Conservation (phyloP, 169 alveolate genomes). For the Plasmodium vinckei region DNA sequence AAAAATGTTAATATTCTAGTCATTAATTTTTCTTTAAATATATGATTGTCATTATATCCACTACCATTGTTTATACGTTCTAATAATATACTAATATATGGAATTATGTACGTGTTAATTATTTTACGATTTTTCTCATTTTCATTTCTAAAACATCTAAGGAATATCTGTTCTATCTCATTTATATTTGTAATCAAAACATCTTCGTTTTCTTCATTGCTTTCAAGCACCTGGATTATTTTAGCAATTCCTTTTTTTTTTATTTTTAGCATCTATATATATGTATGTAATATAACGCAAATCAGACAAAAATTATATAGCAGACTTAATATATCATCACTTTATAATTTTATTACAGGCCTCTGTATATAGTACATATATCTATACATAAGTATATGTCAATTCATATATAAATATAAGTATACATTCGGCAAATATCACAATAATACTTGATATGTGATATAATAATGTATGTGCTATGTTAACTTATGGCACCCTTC, state of each 20-base stretch:
- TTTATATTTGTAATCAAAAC: slow-evolving; percentile 16
- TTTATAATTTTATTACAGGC: too few relatives aligned
- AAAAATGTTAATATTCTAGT: slow-evolving; percentile 25
- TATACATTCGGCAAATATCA: too few relatives aligned
- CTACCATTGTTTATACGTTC: slow-evolving; percentile 10
- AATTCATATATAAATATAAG: too few relatives aligned
- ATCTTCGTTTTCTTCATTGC: slow-evolving; percentile 48
- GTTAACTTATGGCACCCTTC: not conserved
- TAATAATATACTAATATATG: slow-evolving; percentile 38
- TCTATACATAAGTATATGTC: too few relatives aligned
- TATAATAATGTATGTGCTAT: too few relatives aligned
- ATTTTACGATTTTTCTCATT: slow-evolving; percentile 17
- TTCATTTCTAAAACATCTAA: slow-evolving; percentile 54
- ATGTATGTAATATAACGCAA: not conserved
- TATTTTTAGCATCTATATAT: slow-evolving; percentile 29
- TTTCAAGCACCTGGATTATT: slow-evolving; percentile 47
- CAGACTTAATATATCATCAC: too few relatives aligned
- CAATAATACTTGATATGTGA: too few relatives aligned
- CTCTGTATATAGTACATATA: too few relatives aligned
- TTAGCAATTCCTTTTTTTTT: slow-evolving; percentile 26
- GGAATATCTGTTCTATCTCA: slow-evolving; percentile 68
- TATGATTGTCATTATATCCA: not conserved
- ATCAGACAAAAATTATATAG: too few relatives aligned
- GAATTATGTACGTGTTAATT: slow-evolving; percentile 57
- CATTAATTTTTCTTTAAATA: slow-evolving; percentile 18